Conservation (phyloP, 148 eudicot species). For the Persicaria maculosa region DNA sequence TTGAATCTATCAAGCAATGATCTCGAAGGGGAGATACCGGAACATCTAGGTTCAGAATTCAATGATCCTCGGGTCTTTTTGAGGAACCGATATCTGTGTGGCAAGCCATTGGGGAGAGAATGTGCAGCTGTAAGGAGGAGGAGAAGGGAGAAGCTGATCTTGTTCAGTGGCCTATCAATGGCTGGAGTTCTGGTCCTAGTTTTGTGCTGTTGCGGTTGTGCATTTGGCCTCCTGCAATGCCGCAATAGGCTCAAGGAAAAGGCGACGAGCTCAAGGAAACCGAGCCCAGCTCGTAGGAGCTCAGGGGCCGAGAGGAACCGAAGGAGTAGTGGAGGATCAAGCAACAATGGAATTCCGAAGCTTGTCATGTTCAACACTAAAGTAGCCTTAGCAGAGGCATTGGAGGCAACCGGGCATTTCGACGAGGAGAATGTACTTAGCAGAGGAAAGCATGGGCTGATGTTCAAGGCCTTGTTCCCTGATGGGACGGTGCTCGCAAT, state of each 20-base stretch:
- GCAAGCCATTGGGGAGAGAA: slow-evolving; percentile 41
- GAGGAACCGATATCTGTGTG: slow-evolving; percentile 48
- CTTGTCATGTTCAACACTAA: slow-evolving; percentile 75
- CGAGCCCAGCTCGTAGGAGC: slow-evolving; percentile 56
- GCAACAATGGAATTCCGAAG: slow-evolving; percentile 55
- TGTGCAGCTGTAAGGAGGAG: slow-evolving; percentile 30
- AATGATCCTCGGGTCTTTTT: slow-evolving; percentile 34
- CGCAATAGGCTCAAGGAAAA: slow-evolving; percentile 42
- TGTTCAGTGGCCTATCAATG: slow-evolving; percentile 30
- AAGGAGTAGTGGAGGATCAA: slow-evolving; percentile 46
- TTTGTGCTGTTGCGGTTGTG: slow-evolving; percentile 53
- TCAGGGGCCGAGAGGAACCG: slow-evolving; percentile 43
- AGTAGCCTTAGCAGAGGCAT: slow-evolving; percentile 60
- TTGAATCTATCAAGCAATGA: slow-evolving; percentile 56
- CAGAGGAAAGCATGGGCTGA: slow-evolving; percentile 47
- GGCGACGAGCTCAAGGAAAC: slow-evolving; percentile 47
- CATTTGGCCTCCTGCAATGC: slow-evolving; percentile 45
- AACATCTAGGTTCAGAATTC: slow-evolving; percentile 39
- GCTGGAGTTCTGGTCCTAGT: slow-evolving; percentile 34
- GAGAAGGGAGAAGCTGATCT: slow-evolving; percentile 32
- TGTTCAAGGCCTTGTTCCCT: slow-evolving; percentile 57
- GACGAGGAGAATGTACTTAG: slow-evolving; percentile 75
- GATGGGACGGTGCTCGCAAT: slow-evolving; percentile 77
- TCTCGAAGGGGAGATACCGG: slow-evolving; percentile 71
- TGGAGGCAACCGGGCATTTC: slow-evolving; percentile 73